Evolutionary conservation across 371 early-diverging fungal species (phyloP).

Genomic region (Mortierella sp.): DNA sequence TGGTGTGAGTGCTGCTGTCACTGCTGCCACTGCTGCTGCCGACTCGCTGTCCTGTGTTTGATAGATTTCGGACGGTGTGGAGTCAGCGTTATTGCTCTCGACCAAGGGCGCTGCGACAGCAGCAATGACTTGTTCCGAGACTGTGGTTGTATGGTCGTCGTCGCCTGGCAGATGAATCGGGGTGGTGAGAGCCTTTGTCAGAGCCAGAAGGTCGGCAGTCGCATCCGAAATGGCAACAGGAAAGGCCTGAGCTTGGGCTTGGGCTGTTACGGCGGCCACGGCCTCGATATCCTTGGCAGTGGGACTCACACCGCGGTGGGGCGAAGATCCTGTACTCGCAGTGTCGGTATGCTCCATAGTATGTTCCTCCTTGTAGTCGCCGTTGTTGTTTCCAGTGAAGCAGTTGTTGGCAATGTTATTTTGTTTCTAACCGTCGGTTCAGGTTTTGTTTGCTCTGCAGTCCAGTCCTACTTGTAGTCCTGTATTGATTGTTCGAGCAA

Average conservation of each 20-base stretch:
- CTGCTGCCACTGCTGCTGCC: slow-evolving; percentile 13
- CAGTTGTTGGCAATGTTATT: neutral
- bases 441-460: neutral
- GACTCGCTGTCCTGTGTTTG: neutral
- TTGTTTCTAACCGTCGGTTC: neutral
- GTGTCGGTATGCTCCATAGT: neutral
- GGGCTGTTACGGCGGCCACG: slow-evolving; percentile 21
- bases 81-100: neutral
- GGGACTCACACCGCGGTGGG: slow-evolving; percentile 13
- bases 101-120: slow-evolving; percentile 30
- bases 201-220: slow-evolving; percentile 28
- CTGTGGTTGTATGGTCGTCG: slow-evolving; percentile 1
- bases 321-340: slow-evolving; percentile 6
- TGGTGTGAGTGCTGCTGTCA: slow-evolving; percentile 11
- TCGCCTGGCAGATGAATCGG: slow-evolving; percentile 21
- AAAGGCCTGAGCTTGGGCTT: slow-evolving; percentile 28
- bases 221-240: slow-evolving; percentile 8
- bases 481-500: neutral
- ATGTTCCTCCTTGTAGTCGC: slow-evolving; percentile 4
- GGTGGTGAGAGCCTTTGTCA: slow-evolving; percentile 41
- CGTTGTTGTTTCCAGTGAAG: neutral
- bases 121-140: slow-evolving; percentile 20
- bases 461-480: neutral
- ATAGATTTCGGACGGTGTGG: neutral
- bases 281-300: slow-evolving; percentile 25